A percentile compares a stretch with the other conserved stretches of the same genome.
These are phyloP conservation scores for Gentiana dahurica DNA, from an alignment of 257 asterid genomes.

Conservation along the genomic window DNA sequence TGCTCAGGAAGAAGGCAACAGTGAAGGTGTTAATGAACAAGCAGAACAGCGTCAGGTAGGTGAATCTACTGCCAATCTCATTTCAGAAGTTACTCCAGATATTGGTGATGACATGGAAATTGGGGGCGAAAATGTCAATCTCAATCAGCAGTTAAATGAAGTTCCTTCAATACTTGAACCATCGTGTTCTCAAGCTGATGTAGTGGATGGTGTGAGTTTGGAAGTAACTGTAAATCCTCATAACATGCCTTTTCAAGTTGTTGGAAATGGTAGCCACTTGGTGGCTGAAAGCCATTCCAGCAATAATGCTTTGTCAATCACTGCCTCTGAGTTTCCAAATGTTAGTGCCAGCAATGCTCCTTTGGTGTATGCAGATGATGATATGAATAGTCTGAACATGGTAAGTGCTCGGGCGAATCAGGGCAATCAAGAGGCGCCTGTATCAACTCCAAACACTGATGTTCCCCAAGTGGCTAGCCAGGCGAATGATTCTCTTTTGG, in stretches of 20 bases:
- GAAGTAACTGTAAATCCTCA: conserved; percentile 21
- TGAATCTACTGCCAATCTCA: conserved; percentile 30
- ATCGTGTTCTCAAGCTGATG: conserved; percentile 19
- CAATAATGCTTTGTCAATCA: conserved; percentile 27
- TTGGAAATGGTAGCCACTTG: conserved; percentile 20
- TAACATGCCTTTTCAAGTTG: conserved; percentile 29
- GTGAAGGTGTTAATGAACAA: conserved; percentile 38
- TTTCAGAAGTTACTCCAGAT: conserved; percentile 15
- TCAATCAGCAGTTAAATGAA: conserved; percentile 26
- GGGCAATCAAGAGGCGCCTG: conserved; percentile 46
- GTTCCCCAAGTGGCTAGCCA: conserved; percentile 44
- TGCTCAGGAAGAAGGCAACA: conserved; percentile 29
- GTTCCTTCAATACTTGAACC: conserved; percentile 23
- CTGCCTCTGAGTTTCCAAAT: conserved; percentile 35
- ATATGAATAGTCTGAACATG: conserved; percentile 43
- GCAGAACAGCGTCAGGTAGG: conserved; percentile 30
- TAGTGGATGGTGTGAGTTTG: conserved; percentile 19
- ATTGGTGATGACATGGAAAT: conserved; percentile 56
- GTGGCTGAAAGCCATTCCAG: conserved; percentile 38
- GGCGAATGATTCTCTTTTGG: conserved; percentile 49
- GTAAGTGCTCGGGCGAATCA: conserved; percentile 39
- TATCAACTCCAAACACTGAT: conserved; percentile 32
- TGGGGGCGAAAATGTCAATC: conserved; percentile 38
- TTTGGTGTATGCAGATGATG: conserved; percentile 50
- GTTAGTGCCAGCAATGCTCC: conserved; percentile 30